phyloP scores from a whole-genome alignment of 768 basidiomycete genomes.

The Mycena galericulata region DNA sequence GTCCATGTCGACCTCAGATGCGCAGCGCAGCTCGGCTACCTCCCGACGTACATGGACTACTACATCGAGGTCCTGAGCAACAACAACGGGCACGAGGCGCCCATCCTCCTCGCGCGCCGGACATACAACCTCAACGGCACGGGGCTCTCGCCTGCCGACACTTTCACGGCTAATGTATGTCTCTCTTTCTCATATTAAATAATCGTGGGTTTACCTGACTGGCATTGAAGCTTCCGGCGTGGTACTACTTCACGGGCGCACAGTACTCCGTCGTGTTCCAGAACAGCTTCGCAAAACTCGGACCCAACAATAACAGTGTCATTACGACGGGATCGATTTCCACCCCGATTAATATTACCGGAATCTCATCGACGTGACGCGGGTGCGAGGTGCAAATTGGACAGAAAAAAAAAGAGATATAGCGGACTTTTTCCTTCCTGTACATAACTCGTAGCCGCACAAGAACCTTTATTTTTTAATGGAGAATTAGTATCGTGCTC shows the following conservation, averaged over 20 bases:
- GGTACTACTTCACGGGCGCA: conserved; percentile 9
- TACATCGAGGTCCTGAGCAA: conserved; percentile 16
- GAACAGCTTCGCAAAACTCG: conserved; percentile 6
- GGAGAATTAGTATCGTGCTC: no score
- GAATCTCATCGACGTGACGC: neutral
- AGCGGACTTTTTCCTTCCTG: no score
- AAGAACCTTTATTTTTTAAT: no score
- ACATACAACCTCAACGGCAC: neutral
- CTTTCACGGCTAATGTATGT: neutral
- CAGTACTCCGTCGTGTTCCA: conserved; percentile 15
- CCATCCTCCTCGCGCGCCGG: conserved; percentile 2
- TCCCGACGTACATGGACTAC: conserved; percentile 22
- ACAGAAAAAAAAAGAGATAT: no score
- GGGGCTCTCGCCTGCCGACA: neutral
- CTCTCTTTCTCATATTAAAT: neutral
- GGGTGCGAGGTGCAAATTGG: no score
- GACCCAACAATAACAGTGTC: conserved; percentile 9
- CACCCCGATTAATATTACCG: neutral
- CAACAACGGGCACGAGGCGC: conserved; percentile 19
- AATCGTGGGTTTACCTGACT: neutral
- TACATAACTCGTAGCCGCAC: no score
- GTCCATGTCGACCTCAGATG: conserved; percentile 9
- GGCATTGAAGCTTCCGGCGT: neutral
- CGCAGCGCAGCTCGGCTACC: neutral
- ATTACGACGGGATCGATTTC: conserved; percentile 3